A percentile compares a stretch with the other conserved stretches of the same genome.
Conservation (phyloP, 352 stramenopile species). For the Pythium brachiatum region DNA sequence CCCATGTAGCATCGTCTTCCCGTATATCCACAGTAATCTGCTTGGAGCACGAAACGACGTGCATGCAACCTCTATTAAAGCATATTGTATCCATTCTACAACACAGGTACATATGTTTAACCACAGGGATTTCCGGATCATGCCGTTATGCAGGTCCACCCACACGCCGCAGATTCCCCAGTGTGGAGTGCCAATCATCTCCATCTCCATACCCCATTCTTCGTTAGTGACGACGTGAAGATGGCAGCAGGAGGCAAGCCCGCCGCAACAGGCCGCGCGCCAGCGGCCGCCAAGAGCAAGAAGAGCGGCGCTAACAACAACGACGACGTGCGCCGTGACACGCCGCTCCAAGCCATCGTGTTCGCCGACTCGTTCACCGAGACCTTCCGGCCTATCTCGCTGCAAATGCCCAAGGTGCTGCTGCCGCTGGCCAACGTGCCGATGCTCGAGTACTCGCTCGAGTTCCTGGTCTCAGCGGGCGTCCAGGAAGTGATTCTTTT, state of each 20-base stretch:
- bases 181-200: constrained; percentile 15
- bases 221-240: background rate
- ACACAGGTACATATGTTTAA: constrained; percentile 3
- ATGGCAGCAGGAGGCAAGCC: background rate
- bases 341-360: constrained; percentile 95
- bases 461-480: constrained; percentile 93
- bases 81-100: constrained; percentile 15
- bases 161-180: background rate
- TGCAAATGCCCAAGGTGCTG: constrained; percentile 90
- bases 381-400: constrained; percentile 91
- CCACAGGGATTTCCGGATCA: background rate
- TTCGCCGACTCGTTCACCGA: constrained; percentile 94
- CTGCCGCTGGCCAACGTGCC: constrained; percentile 96
- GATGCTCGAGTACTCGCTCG: constrained; percentile 97
- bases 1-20: constrained; percentile 3
- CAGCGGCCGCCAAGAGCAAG: constrained; percentile 15
- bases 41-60: constrained; percentile 26
- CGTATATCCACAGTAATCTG: background rate
- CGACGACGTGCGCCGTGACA: constrained; percentile 87
- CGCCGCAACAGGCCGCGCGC: background rate
- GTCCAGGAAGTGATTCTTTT: constrained; percentile 97
- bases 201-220: background rate
- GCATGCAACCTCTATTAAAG: background rate
- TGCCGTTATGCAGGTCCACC: background rate
- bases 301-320: constrained; percentile 10